Evolutionary conservation across 2,329 filamentous ascomycete genomes (phyloP), one percentile per base, ranked within the genome.

Genomic region (Talaromyces sp.): DNA sequence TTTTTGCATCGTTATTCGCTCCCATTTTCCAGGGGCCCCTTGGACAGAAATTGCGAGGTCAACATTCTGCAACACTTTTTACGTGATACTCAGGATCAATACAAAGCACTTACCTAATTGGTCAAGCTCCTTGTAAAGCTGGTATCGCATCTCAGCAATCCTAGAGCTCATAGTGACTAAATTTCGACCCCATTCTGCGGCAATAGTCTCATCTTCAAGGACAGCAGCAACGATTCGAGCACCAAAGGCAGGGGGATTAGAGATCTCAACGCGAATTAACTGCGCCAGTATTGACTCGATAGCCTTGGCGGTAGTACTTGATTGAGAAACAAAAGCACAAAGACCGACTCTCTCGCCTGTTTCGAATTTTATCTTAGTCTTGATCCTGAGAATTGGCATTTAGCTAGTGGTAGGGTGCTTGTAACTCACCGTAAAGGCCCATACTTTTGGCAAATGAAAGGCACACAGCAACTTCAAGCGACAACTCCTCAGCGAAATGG

Each of bases 171-270:
- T 98, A 68, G 89, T 92, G 64, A 83, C 83, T 68, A 98, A 82
- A 76, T 98, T 93, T 62, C 88, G 88, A 76, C 96, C 88, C 93
- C 93, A 98, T 80, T 96, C 87, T 44, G 84, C 82, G 72, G 92
- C 95, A 60, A 98, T 84, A 54, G 81, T 78, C 2, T 83, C 74
- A 73, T 96, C 88, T 74, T 93, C 95, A 66, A 98, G 83, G 8
- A 96, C 85, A 23, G 86, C 85, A 68, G 86, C 86, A 16, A 90
- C 93, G 67, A 98, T 92, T 69, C 90, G 88, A 1, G 93, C 93
- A 65, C 93, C 93, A 74, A 96, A 96, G 31, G 93, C 87, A 2
- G 93, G 93, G 54, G 93, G 93, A 77, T 97, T 97, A 55, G 91
- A 96, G 77, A 98, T 96, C 79, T 97, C 93, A 28, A 90, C 93